Base-by-base conservation (phyloP, 176 grass and related monocot species). In the Carex littledalei region DNA sequence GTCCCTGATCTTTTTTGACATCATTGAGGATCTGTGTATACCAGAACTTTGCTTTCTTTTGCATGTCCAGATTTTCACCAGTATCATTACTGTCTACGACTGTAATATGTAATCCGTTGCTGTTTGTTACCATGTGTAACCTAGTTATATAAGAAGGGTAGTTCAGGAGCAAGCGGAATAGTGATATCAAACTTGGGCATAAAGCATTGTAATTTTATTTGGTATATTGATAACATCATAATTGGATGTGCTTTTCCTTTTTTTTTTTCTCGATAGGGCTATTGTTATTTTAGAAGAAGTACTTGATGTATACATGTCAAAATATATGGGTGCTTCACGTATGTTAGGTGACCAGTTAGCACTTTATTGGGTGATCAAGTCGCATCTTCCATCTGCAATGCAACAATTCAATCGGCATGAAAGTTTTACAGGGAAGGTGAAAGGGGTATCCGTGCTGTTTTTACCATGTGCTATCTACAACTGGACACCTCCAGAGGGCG, bases 281-380 rank as follows among this genome's bases (percentile, higher is more conserved):
- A 89, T 89, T 24, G 35, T 78, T 47, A 88, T 98, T 85, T 90
- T 98, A 41, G 90, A 94, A 65, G 78, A 95, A 87, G 91, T 95
- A 67, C 89, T 95, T 76, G 71, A 91, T 69, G 81, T 76, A 69
- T 98, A 98, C 77, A 82, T 17, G 55, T 89, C 85, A 63, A 95
- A 89, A 74, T 94, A 92, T 85, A 88, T 87, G 81, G 85, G 89
- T 22, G 86, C 88, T 22, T 92, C 93, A 24, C 86, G 81, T 50
- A 95, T 95, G 91, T 90, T 98, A 89, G 96, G 96, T 37, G 93
- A 98, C 77, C 91, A 98, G 63, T 87, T 94, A 88, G 91, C 93
- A 63, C 85, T 98, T 81, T 79, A 87, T 86, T 98, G 89, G 93
- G 91, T 98, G 68, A 86, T 98, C 37, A 95, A 92, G n/a, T 92